Percentiles rank a stretch among this genome's conserved stretches.
Conservation (phyloP, 139 green algal genomes). For the Chlamydomonas schloesseri region DNA sequence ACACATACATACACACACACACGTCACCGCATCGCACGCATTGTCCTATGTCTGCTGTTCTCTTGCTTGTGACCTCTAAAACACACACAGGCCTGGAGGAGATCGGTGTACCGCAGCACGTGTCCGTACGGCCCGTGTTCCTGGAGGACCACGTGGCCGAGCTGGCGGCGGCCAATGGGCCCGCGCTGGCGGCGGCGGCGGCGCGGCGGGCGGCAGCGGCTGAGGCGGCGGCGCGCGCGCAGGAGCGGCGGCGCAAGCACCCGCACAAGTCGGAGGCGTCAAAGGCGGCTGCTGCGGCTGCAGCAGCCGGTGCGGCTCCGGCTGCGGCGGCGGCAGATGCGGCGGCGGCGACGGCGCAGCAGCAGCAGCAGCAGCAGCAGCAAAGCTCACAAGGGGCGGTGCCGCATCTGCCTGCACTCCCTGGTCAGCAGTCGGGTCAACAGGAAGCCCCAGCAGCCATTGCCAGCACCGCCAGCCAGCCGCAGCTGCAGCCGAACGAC, state of each 20-base stretch:
- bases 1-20: too few species aligned
- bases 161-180: constrained; percentile 23
- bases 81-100: constrained; percentile 3
- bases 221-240: background rate
- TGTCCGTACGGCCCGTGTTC: constrained; percentile 11
- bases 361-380: constrained; percentile 23
- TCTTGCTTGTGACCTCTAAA: too few species aligned
- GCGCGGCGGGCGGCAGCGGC: background rate
- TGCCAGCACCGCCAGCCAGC: too few species aligned
- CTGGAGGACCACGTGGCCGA: constrained; percentile 12
- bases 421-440: too few species aligned
- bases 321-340: background rate
- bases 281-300: background rate
- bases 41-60: background rate
- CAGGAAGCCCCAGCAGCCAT: too few species aligned
- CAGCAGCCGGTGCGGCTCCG: background rate
- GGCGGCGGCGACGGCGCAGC: background rate
- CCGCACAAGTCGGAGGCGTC: background rate
- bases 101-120: constrained; percentile 22
- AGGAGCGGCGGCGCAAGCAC: background rate
- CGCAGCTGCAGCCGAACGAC: too few species aligned
- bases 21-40: too few species aligned
- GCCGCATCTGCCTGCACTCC: too few species aligned
- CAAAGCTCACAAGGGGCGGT: too few species aligned
- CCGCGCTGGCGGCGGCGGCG: background rate